phyloP scores from a whole-genome alignment of 345 rosid genomes.

The Dovyalis caffra region DNA sequence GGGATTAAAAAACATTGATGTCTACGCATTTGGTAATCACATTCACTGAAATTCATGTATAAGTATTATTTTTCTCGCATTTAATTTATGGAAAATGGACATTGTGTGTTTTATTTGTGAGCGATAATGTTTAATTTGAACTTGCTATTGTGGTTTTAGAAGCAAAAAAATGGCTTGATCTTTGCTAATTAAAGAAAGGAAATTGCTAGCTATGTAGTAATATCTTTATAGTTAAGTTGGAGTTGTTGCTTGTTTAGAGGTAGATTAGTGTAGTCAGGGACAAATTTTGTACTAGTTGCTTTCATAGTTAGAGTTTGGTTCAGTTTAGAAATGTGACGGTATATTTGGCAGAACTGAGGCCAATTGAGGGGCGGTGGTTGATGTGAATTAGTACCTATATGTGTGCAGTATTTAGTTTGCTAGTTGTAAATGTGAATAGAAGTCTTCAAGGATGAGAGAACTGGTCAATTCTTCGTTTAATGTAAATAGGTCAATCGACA shows the following conservation, averaged over 20 bases:
- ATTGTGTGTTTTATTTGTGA: not conserved
- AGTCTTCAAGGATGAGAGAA: not conserved
- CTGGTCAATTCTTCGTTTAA: not conserved
- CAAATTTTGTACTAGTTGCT: no score
- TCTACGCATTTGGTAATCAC: constrained; percentile 68
- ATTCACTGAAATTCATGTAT: not conserved
- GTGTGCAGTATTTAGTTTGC: no score
- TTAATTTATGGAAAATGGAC: not conserved
- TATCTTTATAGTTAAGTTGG: not conserved
- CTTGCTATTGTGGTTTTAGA: not conserved
- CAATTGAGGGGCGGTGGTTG: no score
- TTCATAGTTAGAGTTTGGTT: no score
- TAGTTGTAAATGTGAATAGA: no score
- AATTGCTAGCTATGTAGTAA: not conserved
- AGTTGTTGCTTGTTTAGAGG: not conserved
- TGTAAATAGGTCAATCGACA: constrained; percentile 12
- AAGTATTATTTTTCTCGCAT: not conserved
- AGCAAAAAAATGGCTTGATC: not conserved
- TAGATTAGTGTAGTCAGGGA: not conserved
- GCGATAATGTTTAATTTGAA: not conserved
- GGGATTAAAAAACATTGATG: constrained; percentile 84
- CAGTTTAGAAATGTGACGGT: no score
- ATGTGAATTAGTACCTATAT: no score
- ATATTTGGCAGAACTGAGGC: no score
- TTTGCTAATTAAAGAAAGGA: not conserved